Percentiles rank a stretch among this genome's conserved stretches.
Evolutionary conservation across 805 yeast genomes (phyloP).

Genomic region (Kregervanrija fluxuum): DNA sequence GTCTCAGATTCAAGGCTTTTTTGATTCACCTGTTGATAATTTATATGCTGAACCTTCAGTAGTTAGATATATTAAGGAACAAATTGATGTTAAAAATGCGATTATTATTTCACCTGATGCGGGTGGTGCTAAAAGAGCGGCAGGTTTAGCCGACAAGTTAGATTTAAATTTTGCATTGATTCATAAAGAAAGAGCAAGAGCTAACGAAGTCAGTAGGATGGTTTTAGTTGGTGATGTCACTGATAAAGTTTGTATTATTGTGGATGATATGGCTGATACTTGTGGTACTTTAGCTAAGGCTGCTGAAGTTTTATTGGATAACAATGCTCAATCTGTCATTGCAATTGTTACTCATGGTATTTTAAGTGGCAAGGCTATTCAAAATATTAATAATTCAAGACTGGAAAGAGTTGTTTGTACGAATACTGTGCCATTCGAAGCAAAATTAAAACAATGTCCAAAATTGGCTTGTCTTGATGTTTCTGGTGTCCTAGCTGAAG

Average conservation of each 20-base stretch:
- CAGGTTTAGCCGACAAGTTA: slow-evolving; percentile 83
- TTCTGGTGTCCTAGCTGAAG: slow-evolving; percentile 84
- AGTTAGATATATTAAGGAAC: slow-evolving; percentile 68
- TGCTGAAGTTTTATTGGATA: slow-evolving; percentile 72
- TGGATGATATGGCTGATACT: slow-evolving; percentile 98
- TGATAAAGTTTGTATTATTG: slow-evolving; percentile 72
- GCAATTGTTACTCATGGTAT: slow-evolving; percentile 97
- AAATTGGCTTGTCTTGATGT: slow-evolving; percentile 80
- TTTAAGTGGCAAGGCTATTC: slow-evolving; percentile 76
- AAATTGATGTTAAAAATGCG: slow-evolving; percentile 46
- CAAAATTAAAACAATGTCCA: slow-evolving; percentile 48
- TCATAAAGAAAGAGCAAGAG: slow-evolving; percentile 92
- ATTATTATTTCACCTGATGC: slow-evolving; percentile 96
- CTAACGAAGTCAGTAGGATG: slow-evolving; percentile 93
- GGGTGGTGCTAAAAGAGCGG: slow-evolving; percentile 97
- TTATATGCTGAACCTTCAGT: slow-evolving; percentile 92
- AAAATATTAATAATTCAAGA: slow-evolving; percentile 59
- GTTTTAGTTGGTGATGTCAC: slow-evolving; percentile 93
- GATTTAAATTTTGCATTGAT: slow-evolving; percentile 92
- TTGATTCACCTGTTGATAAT: slow-evolving; percentile 92
- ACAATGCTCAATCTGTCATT: slow-evolving; percentile 78
- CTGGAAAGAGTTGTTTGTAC: slow-evolving; percentile 79
- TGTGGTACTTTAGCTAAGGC: slow-evolving; percentile 97
- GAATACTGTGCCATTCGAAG: slow-evolving; percentile 82
- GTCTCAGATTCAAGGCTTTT: slow-evolving; percentile 95